Conservation (phyloP, 371 early-diverging fungal species). For the Entomophthora muscae region DNA sequence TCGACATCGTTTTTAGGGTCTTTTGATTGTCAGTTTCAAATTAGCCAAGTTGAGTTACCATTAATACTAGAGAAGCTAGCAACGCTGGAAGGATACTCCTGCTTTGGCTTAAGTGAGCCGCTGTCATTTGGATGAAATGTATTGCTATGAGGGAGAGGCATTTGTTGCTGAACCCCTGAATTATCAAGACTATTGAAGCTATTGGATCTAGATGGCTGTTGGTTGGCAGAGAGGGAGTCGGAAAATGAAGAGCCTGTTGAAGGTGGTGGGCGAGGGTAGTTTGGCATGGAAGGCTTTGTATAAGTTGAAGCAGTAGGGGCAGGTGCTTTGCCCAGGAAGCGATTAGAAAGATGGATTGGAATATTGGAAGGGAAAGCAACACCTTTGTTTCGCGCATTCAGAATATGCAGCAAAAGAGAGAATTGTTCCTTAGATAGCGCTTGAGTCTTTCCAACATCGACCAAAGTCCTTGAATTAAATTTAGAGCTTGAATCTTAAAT, state of each 20-base stretch:
- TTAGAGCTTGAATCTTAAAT: not conserved
- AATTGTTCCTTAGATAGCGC: conserved; percentile 3
- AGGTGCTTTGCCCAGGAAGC: not conserved
- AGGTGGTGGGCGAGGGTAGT: not conserved
- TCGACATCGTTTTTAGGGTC: not conserved
- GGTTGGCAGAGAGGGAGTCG: not conserved
- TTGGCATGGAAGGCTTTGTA: not conserved
- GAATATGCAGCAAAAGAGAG: not conserved
- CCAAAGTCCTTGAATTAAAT: conserved; percentile 1
- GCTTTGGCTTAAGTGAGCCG: not conserved
- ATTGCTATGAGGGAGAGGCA: not conserved
- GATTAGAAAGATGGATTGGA: conserved; percentile 7
- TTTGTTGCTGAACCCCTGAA: not conserved
- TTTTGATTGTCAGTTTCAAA: not conserved
- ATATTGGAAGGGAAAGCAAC: not conserved
- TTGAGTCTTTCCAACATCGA: conserved; percentile 5
- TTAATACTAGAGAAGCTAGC: not conserved
- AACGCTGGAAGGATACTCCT: not conserved
- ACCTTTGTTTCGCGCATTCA: conserved; percentile 2
- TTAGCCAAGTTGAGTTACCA: not conserved
- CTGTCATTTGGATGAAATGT: not conserved
- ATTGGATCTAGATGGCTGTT: not conserved
- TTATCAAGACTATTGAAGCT: not conserved
- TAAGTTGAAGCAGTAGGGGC: not conserved
- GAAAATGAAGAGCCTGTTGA: not conserved